Conservation (phyloP, 257 asterid genomes). For the Asclepias syriaca region DNA sequence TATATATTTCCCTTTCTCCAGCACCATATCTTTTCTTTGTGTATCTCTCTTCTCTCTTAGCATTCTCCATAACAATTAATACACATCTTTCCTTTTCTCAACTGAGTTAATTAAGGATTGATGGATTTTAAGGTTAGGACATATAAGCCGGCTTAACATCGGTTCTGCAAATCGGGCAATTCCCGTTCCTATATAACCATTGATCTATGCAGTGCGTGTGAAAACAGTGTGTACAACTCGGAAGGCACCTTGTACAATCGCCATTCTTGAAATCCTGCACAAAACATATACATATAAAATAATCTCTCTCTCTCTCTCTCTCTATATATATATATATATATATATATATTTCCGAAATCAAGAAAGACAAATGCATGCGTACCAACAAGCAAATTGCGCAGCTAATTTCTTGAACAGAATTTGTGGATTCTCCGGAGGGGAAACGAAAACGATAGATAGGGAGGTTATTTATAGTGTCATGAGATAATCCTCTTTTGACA, state of each 20-base stretch:
- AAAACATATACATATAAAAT: no score
- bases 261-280: constrained; percentile 63
- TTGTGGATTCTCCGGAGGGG: constrained; percentile 9
- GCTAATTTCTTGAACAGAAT: constrained; percentile 26
- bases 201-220: constrained; percentile 70
- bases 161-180: constrained; percentile 76
- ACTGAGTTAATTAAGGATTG: not conserved
- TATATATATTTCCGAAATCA: no score
- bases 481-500: constrained; percentile 48
- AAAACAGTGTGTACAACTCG: constrained; percentile 62
- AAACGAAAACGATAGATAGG: constrained; percentile 46
- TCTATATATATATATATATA: no score
- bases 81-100: not conserved
- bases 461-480: constrained; percentile 41
- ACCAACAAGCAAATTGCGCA: constrained; percentile 90
- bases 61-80: no score
- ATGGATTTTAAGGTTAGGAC: not conserved
- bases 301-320: no score
- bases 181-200: constrained; percentile 70
- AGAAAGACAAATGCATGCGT: not conserved
- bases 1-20: no score
- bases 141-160: constrained; percentile 25
- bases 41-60: no score
- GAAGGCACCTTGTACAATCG: constrained; percentile 49
- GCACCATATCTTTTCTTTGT: no score